A percentile compares a stretch with the other conserved stretches of the same genome.
These are phyloP conservation scores for Agrocybe chaxingu DNA, from an alignment of 768 basidiomycete genomes.

Conservation along the genomic window DNA sequence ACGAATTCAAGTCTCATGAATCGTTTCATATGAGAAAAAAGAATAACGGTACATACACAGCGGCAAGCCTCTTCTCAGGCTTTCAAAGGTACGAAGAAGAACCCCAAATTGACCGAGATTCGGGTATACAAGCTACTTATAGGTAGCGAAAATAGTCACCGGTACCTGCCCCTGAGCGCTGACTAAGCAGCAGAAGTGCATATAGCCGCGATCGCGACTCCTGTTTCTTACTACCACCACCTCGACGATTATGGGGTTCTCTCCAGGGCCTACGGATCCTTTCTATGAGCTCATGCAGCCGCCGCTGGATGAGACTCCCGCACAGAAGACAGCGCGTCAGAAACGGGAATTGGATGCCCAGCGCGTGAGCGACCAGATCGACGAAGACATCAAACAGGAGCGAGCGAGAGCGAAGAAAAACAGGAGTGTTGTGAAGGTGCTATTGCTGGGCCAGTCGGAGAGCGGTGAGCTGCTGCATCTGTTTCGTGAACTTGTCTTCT, in stretches of 20 bases:
- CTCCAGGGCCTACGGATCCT: slow-evolving; percentile 35
- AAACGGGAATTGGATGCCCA: slow-evolving; percentile 48
- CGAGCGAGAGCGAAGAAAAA: slow-evolving; percentile 39
- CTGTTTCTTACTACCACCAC: slow-evolving; percentile 6
- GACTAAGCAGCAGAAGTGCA: too few relatives aligned
- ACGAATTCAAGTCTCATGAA: too few relatives aligned
- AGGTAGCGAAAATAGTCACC: too few relatives aligned
- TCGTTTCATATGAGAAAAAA: too few relatives aligned
- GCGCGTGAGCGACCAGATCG: slow-evolving; percentile 51
- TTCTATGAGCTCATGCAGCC: slow-evolving; percentile 46
- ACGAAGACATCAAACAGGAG: slow-evolving; percentile 55
- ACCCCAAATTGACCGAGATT: too few relatives aligned
- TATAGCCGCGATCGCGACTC: neutral
- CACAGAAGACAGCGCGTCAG: slow-evolving; percentile 42
- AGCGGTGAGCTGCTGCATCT: slow-evolving; percentile 43
- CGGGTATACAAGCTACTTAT: too few relatives aligned
- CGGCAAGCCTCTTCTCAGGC: too few relatives aligned
- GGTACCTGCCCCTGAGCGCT: too few relatives aligned
- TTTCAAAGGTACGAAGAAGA: too few relatives aligned
- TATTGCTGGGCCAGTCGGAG: slow-evolving; percentile 65
- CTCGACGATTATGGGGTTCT: slow-evolving; percentile 29
- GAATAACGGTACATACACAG: too few relatives aligned
- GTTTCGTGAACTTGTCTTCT: slow-evolving; percentile 1
- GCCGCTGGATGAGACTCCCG: slow-evolving; percentile 50
- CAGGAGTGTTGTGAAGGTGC: slow-evolving; percentile 48